Evolutionary conservation across 2,329 filamentous ascomycete species (phyloP), one percentile per base, ranked within the genome.

Genomic region (Knufia fluminis): DNA sequence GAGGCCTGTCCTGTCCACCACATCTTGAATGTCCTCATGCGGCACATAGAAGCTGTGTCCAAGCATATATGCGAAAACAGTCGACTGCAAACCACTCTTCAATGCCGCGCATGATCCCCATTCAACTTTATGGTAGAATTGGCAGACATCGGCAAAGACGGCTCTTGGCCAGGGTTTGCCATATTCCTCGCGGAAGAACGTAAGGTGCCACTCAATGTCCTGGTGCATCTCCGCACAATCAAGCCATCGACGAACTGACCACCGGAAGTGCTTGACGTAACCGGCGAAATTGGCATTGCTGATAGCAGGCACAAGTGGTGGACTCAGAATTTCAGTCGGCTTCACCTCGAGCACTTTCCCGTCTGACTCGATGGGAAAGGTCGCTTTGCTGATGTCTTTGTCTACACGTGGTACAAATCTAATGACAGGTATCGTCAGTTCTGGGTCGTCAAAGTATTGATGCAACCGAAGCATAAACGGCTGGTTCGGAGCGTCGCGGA

Each of bases 31-130:
- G 17, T 48, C 45, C n/a, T 48, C 45, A n/a, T 38, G 45, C 16
- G 45, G 45, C 17, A 48, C 12, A 20, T 48, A 48, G 24, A 48
- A 48, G 23, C 45, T 48, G 23, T 48, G 45, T 12, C 45, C 45
- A 19, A 48, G 33, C 45, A 48, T 48, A 19, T 48, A 48, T 16
- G 36, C 45, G 20, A 48, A 33, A 12, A 48, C 45, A 14, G 45
- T 39, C 14, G 45, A 24, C 7, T 31, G 33, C 20, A 48, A 20
- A 31, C 3, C 26, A 19, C 3, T 39, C 24, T 40, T 38, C 23
- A 48, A 32, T 17, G 33, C 33, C 12, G 19, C 20, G 36, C 45
- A 48, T 7, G 16, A 9, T 10, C 14, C 35, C 12, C 19, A n/a
- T 28, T 22, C 26, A 9, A 48, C 45, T 19, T 24, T n/a, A 40